Conservation (phyloP, 768 basidiomycete genomes). For the Pholiota microspora region DNA sequence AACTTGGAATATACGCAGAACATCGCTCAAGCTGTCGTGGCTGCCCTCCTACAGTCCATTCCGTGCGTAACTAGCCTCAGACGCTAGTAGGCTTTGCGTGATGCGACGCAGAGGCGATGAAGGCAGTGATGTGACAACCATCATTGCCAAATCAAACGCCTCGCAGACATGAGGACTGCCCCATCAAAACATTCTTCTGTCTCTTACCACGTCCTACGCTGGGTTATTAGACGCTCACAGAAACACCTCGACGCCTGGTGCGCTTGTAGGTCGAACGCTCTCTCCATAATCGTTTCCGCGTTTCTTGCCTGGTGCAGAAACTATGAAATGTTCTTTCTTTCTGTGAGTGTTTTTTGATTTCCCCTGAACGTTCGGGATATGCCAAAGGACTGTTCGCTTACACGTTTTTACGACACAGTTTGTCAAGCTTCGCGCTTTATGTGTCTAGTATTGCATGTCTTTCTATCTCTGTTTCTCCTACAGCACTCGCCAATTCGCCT, state of each 20-base stretch:
- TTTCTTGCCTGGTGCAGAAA: slow-evolving; percentile 21
- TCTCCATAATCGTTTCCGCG: slow-evolving; percentile 3
- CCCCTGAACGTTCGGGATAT: too few relatives aligned
- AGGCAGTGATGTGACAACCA: not conserved
- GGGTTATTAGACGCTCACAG: slow-evolving; percentile 13
- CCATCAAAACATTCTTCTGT: not conserved
- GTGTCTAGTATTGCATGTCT: slow-evolving; percentile 8
- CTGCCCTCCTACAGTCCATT: not conserved
- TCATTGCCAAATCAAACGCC: not conserved
- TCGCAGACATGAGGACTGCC: not conserved
- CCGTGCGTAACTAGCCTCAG: not conserved
- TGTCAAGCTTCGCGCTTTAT: slow-evolving; percentile 7
- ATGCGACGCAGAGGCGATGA: slow-evolving; percentile 1
- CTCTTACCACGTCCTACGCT: slow-evolving; percentile 5
- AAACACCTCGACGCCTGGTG: slow-evolving; percentile 20
- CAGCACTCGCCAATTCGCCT: slow-evolving; percentile 2
- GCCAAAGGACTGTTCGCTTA: too few relatives aligned
- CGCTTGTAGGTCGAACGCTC: slow-evolving; percentile 14
- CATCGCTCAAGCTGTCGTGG: not conserved
- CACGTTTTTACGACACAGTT: not conserved
- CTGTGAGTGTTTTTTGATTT: slow-evolving; percentile 5
- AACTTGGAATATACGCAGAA: too few relatives aligned
- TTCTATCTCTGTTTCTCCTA: slow-evolving; percentile 11
- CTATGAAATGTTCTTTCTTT: slow-evolving; percentile 14
- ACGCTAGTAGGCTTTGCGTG: not conserved